Evolutionary conservation across 306 rosid species (phyloP).

Genomic region (Oemleria cerasiformis): DNA sequence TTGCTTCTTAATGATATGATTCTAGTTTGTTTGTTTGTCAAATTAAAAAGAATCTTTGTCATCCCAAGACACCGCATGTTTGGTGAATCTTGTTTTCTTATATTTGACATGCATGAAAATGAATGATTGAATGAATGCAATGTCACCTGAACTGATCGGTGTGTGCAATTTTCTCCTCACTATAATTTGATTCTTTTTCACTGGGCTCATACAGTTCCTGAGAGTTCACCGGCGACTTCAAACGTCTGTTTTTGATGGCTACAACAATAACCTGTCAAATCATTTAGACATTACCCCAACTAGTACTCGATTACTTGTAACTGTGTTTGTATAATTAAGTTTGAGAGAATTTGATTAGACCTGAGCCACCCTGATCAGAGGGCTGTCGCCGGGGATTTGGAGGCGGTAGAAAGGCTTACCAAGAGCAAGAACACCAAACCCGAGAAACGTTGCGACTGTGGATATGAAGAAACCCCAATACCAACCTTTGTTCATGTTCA

Average conservation of each 20-base stretch:
- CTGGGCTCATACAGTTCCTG: slow-evolving; percentile 57
- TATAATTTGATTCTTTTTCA: slow-evolving; percentile 37
- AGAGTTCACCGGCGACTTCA: slow-evolving; percentile 43
- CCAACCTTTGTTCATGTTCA: slow-evolving; percentile 52
- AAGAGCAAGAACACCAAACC: slow-evolving; percentile 49
- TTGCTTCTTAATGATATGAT: not conserved
- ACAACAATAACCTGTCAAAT: slow-evolving; percentile 57
- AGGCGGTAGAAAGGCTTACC: slow-evolving; percentile 77
- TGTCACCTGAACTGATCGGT: slow-evolving; percentile 71
- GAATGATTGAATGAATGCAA: slow-evolving; percentile 1
- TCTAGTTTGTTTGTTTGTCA: not conserved
- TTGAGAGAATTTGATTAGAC: slow-evolving; percentile 18
- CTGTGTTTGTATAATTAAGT: not conserved
- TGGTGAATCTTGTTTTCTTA: slow-evolving; percentile 13
- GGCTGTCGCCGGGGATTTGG: slow-evolving; percentile 55
- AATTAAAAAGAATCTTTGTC: slow-evolving; percentile 8
- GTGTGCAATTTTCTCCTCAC: slow-evolving; percentile 47
- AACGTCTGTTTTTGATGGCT: slow-evolving; percentile 56
- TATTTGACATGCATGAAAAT: slow-evolving; percentile 2
- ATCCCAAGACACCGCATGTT: not conserved
- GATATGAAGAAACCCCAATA: slow-evolving; percentile 69
- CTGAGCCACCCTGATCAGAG: slow-evolving; percentile 53
- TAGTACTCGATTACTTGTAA: not conserved
- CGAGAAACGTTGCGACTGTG: slow-evolving; percentile 46
- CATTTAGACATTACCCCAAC: not conserved